Percentiles rank a stretch among this genome's conserved stretches.
These are phyloP conservation scores for Pythium aristosporum DNA, from an alignment of 352 stramenopile species.

Conservation along the genomic window DNA sequence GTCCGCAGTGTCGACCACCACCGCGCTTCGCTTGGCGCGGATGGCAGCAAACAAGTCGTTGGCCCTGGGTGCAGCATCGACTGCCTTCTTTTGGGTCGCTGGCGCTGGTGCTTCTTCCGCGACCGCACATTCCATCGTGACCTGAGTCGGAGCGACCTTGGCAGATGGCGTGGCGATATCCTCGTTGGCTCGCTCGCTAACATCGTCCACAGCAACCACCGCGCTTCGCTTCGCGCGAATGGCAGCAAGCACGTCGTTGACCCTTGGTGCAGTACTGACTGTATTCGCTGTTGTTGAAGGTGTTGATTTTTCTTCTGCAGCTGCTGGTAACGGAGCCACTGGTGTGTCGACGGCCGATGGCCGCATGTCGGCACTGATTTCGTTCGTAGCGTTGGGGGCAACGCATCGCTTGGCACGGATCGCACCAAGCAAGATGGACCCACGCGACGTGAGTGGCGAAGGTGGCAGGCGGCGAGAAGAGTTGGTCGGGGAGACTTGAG, in stretches of 20 bases:
- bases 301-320: background rate
- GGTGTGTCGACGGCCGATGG: background rate
- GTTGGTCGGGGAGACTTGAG: background rate
- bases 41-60: conserved; percentile 20
- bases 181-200: background rate
- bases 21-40: conserved; percentile 6
- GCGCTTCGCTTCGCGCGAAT: conserved; percentile 11
- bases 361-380: background rate
- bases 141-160: no score
- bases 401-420: conserved; percentile 24
- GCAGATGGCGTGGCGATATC: background rate
- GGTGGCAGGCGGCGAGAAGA: background rate
- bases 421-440: conserved; percentile 21
- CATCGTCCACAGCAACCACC: background rate
- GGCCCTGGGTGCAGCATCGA: conserved; percentile 4
- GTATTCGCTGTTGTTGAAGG: background rate
- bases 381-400: background rate
- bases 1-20: background rate
- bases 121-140: background rate
- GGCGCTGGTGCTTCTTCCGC: no score
- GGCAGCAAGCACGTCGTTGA: conserved; percentile 15
- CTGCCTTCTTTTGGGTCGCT: background rate
- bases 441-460: conserved; percentile 1
- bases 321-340: conserved; percentile 1
- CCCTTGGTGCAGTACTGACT: background rate